Conservation (phyloP, 768 basidiomycete species). For the Suillus occidentalis region DNA sequence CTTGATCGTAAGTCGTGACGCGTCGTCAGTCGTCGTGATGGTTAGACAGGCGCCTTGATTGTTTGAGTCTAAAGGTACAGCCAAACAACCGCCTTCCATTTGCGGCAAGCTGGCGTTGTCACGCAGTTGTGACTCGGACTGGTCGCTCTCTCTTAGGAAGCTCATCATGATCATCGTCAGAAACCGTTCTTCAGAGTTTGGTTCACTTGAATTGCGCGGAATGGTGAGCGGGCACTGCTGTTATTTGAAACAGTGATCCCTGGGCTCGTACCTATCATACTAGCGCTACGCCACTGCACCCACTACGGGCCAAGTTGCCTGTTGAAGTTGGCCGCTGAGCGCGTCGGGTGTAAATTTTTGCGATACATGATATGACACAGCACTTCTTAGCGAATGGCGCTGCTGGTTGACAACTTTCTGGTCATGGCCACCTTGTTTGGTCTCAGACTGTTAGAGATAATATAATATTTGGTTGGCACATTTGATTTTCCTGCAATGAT, state of each 20-base stretch:
- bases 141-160: too few relatives aligned
- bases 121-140: not conserved
- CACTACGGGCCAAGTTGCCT: not conserved
- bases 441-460: not conserved
- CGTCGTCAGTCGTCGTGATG: not conserved
- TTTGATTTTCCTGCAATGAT: not conserved
- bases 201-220: not conserved
- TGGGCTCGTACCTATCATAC: not conserved
- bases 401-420: not conserved
- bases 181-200: not conserved
- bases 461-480: not conserved
- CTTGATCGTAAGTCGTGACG: not conserved
- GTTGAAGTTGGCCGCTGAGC: not conserved
- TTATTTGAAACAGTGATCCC: not conserved
- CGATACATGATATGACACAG: not conserved
- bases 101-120: slow-evolving; percentile 1
- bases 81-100: slow-evolving; percentile 26
- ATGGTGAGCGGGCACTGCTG: too few relatives aligned
- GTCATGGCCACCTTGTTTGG: not conserved
- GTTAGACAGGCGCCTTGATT: slow-evolving; percentile 11
- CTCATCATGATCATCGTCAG: not conserved
- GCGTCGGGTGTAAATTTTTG: not conserved
- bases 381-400: not conserved
- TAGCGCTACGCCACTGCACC: not conserved
- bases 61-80: slow-evolving; percentile 26